These are phyloP conservation scores for Massospora cicadina DNA, from an alignment of 371 early-diverging fungal species.

Conservation along the genomic window DNA sequence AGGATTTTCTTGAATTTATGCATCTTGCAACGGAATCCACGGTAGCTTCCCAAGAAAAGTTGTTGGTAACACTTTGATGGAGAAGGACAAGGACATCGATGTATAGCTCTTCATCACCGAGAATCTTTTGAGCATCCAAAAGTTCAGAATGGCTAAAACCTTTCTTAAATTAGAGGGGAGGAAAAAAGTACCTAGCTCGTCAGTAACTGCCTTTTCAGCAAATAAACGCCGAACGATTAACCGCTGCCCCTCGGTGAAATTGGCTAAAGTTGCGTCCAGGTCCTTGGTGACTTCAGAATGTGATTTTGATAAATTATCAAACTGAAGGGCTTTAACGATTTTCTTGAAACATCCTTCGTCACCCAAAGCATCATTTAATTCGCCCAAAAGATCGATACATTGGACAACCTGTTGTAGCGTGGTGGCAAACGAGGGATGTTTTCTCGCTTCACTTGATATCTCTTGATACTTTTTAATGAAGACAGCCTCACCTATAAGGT, in stretches of 20 bases:
- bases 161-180: background rate
- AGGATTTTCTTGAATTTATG: background rate
- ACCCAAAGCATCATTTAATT: background rate
- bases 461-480: background rate
- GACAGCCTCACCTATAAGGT: background rate
- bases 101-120: background rate
- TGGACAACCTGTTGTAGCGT: background rate
- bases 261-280: background rate
- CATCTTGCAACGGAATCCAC: background rate
- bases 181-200: background rate
- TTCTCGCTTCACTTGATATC: background rate
- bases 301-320: background rate
- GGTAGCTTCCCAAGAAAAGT: background rate
- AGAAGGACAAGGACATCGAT: background rate
- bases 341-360: background rate
- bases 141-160: background rate
- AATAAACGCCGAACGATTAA: background rate
- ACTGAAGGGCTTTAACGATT: background rate
- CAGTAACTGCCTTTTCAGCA: background rate
- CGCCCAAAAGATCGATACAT: background rate
- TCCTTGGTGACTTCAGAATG: background rate
- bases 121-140: background rate
- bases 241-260: background rate
- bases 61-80: background rate
- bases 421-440: background rate